phyloP scores from a whole-genome alignment of 495 filamentous ascomycete species.

The Lichina pygmaea region DNA sequence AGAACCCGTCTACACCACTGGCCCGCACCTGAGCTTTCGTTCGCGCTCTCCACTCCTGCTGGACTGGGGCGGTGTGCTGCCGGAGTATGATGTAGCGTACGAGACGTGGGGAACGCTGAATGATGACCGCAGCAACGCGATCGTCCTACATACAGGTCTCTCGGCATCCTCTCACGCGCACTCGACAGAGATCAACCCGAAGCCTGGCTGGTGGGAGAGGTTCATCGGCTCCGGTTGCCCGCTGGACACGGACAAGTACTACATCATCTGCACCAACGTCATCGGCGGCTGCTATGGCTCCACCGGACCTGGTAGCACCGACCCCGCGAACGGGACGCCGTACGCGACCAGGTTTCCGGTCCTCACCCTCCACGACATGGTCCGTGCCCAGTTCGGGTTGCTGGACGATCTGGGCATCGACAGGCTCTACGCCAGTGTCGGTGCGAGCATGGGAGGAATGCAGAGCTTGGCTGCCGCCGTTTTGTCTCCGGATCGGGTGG shows the following conservation, averaged over 20 bases:
- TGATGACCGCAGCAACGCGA: conserved; percentile 57
- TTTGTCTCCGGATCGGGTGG: conserved; percentile 55
- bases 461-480: conserved; percentile 82
- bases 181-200: conserved; percentile 58
- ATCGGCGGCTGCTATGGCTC: conserved; percentile 91
- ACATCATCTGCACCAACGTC: conserved; percentile 89
- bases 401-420: conserved; percentile 55
- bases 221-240: conserved; percentile 81
- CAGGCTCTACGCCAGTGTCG: conserved; percentile 76
- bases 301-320: conserved; percentile 68
- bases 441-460: conserved; percentile 97
- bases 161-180: conserved; percentile 91
- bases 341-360: conserved; percentile 96
- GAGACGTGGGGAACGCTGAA: conserved; percentile 84
- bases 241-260: conserved; percentile 76
- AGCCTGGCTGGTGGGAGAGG: conserved; percentile 96
- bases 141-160: conserved; percentile 79
- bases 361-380: conserved; percentile 92
- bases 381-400: conserved; percentile 76
- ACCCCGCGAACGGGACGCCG: conserved; percentile 62
- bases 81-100: conserved; percentile 70
- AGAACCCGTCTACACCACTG: conserved; percentile 82
- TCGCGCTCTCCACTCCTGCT: conserved; percentile 50
- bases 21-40: conserved; percentile 48
- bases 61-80: conserved; percentile 79